Base-by-base conservation (phyloP, 2,329 filamentous ascomycete genomes). In the Sphaerulina musiva region DNA sequence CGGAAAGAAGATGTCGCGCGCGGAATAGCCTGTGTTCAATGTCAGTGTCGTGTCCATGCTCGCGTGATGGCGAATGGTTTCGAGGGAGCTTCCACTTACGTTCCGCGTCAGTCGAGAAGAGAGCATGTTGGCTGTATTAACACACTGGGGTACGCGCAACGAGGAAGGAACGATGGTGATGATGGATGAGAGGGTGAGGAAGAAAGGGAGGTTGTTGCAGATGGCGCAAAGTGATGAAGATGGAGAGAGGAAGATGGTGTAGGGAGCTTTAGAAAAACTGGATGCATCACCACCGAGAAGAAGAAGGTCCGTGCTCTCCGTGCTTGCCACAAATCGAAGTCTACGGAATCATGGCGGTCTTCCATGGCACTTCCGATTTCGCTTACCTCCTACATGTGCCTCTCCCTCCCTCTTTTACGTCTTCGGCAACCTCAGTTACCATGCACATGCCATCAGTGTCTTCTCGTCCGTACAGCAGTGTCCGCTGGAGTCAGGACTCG, bases 1-100 rank as follows among this genome's bases (percentile, higher is more conserved):
- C 67, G 62, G 58, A 70, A 62, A 56, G 68, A 62, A 41, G 68
- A 66, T 41, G 66, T 63, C 53, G 68, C 67, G 62, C 69, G 69
- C 57, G 65, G 66, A 47, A 66, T 61, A 43, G 66, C 64, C 66
- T 69, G 59, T 69, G 59, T 31, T 43, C 31, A 43, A 53, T 38
- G 48, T 65, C 53, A 68, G 59, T 59, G 8, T 36, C 32, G 32
- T 36, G 8, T 51, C 20, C 41, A 43, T 64, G 65, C 59, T 66
- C 62, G 62, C 64, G 59, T 64, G 61, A 65, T 64, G 59, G 48
- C 42, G 32, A 43, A 51, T 50, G 48, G 48, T 38, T 20, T 45
- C 40, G 42, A 44, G 46, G 48, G 42, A 42, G 42, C 51, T 45
- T 40, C n/a, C 14, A 69, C 68, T 60, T 59, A 70, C 68, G 59